Percentiles rank a stretch among this genome's conserved stretches.
These are phyloP conservation scores for Candida gorgasii DNA, from an alignment of 805 yeast species.

Conservation along the genomic window DNA sequence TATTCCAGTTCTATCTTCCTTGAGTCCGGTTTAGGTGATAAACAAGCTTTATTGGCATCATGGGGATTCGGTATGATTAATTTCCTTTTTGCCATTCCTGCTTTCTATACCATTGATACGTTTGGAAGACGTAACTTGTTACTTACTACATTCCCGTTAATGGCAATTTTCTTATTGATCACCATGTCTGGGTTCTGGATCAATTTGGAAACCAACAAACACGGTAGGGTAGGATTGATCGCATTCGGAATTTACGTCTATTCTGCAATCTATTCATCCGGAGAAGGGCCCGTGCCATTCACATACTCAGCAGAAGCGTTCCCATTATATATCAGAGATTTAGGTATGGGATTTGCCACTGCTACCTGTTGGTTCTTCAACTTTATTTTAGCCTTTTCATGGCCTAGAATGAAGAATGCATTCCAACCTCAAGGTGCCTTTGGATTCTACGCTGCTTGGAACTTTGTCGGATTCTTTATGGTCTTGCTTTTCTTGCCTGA, in stretches of 20 bases:
- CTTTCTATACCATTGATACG: conserved; percentile 73
- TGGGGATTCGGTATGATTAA: conserved; percentile 86
- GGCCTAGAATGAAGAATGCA: conserved; percentile 70
- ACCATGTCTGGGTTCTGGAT: conserved; percentile 77
- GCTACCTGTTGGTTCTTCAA: conserved; percentile 75
- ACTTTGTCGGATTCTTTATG: conserved; percentile 64
- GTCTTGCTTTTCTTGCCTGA: conserved; percentile 74
- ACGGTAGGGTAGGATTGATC: conserved; percentile 65
- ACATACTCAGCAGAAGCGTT: conserved; percentile 83
- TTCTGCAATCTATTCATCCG: conserved; percentile 73
- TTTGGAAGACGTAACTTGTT: conserved; percentile 69
- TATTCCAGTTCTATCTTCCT: conserved; percentile 77
- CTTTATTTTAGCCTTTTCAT: conserved; percentile 67
- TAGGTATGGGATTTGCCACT: conserved; percentile 79
- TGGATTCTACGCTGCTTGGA: conserved; percentile 89
- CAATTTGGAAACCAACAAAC: conserved; percentile 36
- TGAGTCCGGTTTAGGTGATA: conserved; percentile 61
- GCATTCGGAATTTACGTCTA: conserved; percentile 74
- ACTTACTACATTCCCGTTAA: conserved; percentile 60
- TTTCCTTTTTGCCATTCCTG: conserved; percentile 80
- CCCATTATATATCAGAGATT: conserved; percentile 75
- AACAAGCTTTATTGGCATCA: conserved; percentile 71
- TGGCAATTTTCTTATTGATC: conserved; percentile 58
- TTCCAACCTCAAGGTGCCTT: conserved; percentile 83
- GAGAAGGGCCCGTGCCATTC: conserved; percentile 90